Conservation (phyloP, 192 early-diverging fungal species). For the Lobosporangium transversale region DNA sequence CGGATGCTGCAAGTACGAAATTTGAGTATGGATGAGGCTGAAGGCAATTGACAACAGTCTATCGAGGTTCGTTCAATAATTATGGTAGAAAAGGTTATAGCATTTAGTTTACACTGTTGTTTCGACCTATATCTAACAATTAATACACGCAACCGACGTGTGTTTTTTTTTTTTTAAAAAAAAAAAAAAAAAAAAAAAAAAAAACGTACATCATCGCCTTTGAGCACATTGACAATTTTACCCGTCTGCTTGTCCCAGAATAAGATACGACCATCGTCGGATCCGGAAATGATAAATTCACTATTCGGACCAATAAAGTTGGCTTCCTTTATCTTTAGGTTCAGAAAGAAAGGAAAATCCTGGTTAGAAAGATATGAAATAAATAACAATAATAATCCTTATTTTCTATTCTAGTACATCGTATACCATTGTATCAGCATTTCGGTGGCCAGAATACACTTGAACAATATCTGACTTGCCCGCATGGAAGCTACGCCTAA, state of each 20-base stretch:
- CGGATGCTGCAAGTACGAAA: conserved; percentile 70
- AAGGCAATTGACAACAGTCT: conserved; percentile 56
- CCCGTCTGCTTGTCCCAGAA: conserved; percentile 73
- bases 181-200: not conserved
- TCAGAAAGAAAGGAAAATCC: not conserved
- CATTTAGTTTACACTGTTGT: too few relatives aligned
- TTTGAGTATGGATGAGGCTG: conserved; percentile 69
- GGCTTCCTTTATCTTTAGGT: conserved; percentile 72
- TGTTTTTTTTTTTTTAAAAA: not conserved
- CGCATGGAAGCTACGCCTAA: conserved; percentile 6
- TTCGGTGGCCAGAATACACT: conserved; percentile 51
- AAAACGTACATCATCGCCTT: conserved; percentile 63
- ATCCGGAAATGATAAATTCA: conserved; percentile 78
- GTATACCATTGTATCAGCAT: conserved; percentile 52
- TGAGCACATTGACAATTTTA: conserved; percentile 68
- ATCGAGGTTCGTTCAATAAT: too few relatives aligned
- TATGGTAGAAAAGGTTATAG: too few relatives aligned
- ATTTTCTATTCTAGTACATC: too few relatives aligned
- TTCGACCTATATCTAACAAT: too few relatives aligned
- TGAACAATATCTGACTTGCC: conserved; percentile 44
- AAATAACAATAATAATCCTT: too few relatives aligned
- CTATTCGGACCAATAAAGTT: conserved; percentile 75
- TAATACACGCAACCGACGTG: too few relatives aligned
- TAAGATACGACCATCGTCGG: conserved; percentile 77
- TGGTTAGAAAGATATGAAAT: too few relatives aligned